Evolutionary conservation across 2,329 filamentous ascomycete genomes (phyloP).

Genomic region (Colletotrichum sp.): DNA sequence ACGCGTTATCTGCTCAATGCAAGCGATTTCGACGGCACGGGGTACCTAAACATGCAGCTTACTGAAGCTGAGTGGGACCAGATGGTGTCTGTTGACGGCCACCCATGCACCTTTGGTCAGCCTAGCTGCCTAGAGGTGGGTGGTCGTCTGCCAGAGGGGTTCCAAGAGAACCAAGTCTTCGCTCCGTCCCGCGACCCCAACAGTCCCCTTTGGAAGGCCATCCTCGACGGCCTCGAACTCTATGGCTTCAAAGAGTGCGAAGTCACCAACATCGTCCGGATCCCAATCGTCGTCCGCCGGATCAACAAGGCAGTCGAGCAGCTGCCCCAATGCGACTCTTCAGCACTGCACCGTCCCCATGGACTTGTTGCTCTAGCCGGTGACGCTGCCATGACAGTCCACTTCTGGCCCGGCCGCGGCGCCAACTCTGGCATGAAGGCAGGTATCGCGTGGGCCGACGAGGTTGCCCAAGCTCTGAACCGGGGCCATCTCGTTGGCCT

Average conservation of each 20-base stretch:
- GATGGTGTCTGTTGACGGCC: constrained; percentile 28
- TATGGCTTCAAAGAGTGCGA: neutral
- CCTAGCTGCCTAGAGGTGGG: constrained; percentile 30
- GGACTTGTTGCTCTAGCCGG: neutral
- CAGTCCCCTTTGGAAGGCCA: neutral
- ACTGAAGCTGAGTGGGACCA: constrained; percentile 38
- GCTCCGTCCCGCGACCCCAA: neutral
- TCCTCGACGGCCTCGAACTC: neutral
- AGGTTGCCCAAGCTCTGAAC: neutral
- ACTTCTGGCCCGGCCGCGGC: neutral
- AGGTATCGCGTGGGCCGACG: neutral
- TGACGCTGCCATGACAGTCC: neutral
- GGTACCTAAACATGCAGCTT: constrained; percentile 29
- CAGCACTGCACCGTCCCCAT: neutral
- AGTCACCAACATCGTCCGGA: neutral
- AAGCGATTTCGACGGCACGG: constrained; percentile 38
- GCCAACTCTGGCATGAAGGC: neutral
- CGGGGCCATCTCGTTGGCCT: constrained; percentile 32
- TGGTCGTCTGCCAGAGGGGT: neutral
- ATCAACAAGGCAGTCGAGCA: neutral
- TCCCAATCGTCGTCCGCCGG: neutral
- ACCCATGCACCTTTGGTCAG: constrained; percentile 36
- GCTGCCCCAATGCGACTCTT: neutral
- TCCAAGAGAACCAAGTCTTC: neutral
- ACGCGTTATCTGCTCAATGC: constrained; percentile 41